Percentiles rank a stretch among this genome's conserved stretches.
These are phyloP conservation scores for Metschnikowia arizonensis DNA, from an alignment of 805 yeast genomes.

Conservation along the genomic window DNA sequence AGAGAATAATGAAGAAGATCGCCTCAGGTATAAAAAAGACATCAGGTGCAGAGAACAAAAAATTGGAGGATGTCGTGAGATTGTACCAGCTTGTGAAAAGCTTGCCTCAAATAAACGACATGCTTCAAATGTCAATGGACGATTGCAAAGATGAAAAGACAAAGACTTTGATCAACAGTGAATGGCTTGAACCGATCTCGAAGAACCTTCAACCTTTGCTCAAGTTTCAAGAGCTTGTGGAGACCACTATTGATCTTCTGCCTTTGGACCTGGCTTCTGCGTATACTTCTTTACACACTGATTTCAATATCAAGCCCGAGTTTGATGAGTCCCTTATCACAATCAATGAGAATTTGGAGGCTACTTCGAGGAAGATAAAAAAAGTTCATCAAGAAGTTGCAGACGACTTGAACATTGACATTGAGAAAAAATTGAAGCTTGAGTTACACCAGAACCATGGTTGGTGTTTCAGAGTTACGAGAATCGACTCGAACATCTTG, in stretches of 20 bases:
- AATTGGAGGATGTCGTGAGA: constrained; percentile 84
- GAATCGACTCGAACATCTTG: constrained; percentile 80
- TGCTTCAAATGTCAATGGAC: constrained; percentile 43
- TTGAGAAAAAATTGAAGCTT: constrained; percentile 82
- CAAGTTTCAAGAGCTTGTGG: constrained; percentile 81
- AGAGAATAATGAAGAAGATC: constrained; percentile 68
- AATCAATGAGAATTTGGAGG: constrained; percentile 56
- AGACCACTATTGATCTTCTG: constrained; percentile 83
- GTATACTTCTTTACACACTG: constrained; percentile 45
- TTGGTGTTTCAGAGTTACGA: constrained; percentile 90
- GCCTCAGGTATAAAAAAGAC: constrained; percentile 28
- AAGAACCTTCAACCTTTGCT: constrained; percentile 48
- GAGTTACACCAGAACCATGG: constrained; percentile 88
- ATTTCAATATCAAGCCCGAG: constrained; percentile 82
- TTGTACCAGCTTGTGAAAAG: constrained; percentile 73
- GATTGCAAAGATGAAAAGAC: constrained; percentile 27
- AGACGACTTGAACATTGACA: constrained; percentile 73
- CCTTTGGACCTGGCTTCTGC: constrained; percentile 59
- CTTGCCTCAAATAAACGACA: constrained; percentile 63
- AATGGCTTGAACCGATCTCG: constrained; percentile 59
- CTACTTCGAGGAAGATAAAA: constrained; percentile 51
- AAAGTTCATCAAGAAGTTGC: constrained; percentile 60
- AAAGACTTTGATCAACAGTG: constrained; percentile 37
- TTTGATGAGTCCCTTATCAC: constrained; percentile 73
- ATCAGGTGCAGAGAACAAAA: constrained; percentile 44